Percentiles rank a stretch among this genome's conserved stretches.
Conservation (phyloP, 2,329 filamentous ascomycete species). For the Proliferodiscus dingleyae region DNA sequence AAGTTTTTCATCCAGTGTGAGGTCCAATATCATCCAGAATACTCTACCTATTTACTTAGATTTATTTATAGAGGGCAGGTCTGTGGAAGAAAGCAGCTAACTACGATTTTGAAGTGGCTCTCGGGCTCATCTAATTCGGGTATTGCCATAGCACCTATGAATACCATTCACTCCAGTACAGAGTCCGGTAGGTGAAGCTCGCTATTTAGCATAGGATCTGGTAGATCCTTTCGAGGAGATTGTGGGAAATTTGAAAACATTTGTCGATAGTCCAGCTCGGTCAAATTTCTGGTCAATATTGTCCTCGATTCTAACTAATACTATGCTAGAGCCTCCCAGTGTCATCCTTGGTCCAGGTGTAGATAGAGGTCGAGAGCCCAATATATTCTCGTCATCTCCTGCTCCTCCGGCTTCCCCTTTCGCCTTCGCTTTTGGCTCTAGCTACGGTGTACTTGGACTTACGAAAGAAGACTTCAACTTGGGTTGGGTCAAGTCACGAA, state of each 20-base stretch:
- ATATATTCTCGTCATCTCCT: slow-evolving; percentile 37
- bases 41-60: slow-evolving; percentile 9
- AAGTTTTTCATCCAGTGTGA: too few species aligned
- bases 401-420: slow-evolving; percentile 38
- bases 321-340: not conserved
- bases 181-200: not conserved
- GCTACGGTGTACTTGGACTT: slow-evolving; percentile 39
- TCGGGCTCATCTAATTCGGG: slow-evolving; percentile 5
- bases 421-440: slow-evolving; percentile 45
- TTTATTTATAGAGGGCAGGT: slow-evolving; percentile 1
- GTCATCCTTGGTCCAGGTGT: not conserved
- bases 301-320: not conserved
- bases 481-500: slow-evolving; percentile 16
- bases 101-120: slow-evolving; percentile 13
- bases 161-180: not conserved
- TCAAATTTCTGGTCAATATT: not conserved
- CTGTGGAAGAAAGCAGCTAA: not conserved
- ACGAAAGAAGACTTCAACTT: slow-evolving; percentile 22
- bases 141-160: slow-evolving; percentile 12
- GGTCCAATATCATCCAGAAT: too few species aligned
- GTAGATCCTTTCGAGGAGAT: too few species aligned
- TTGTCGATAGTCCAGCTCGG: not conserved
- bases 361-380: slow-evolving; percentile 15
- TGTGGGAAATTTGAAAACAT: too few species aligned
- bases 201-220: too few species aligned